Percentiles rank a stretch among this genome's conserved stretches.
Evolutionary conservation across 495 filamentous ascomycete genomes (phyloP).

Genomic region (Chaetomium tenue): DNA sequence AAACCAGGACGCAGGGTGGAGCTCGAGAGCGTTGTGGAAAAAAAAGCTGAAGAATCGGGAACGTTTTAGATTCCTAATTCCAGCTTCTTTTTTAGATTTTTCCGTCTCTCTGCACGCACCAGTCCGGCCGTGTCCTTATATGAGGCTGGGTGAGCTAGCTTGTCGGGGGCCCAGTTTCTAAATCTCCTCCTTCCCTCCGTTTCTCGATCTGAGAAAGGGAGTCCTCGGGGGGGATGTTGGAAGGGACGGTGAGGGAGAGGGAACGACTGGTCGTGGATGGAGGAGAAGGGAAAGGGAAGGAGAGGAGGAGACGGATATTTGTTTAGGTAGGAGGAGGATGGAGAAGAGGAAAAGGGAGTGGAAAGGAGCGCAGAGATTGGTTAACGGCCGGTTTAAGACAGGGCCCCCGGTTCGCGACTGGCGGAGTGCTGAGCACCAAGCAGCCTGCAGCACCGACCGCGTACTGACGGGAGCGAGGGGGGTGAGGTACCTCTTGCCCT

Average conservation of each 20-base stretch:
- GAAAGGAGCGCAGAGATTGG: slow-evolving; percentile 49
- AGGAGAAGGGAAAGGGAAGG: slow-evolving; percentile 50
- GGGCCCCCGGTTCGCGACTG: slow-evolving; percentile 36
- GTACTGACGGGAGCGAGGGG: slow-evolving; percentile 24
- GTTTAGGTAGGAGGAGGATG: slow-evolving; percentile 57
- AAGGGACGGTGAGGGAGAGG: slow-evolving; percentile 47
- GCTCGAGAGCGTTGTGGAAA: slow-evolving; percentile 4
- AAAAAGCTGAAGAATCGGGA: slow-evolving; percentile 23
- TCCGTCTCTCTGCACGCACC: slow-evolving; percentile 26
- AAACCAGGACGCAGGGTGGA: slow-evolving; percentile 22
- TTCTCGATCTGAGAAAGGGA: slow-evolving; percentile 39
- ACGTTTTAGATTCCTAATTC: slow-evolving; percentile 22
- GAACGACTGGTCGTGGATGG: slow-evolving; percentile 59
- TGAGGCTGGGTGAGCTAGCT: slow-evolving; percentile 29
- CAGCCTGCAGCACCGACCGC: slow-evolving; percentile 34
- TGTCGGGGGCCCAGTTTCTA: slow-evolving; percentile 39
- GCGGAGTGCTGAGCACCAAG: slow-evolving; percentile 33
- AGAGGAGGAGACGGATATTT: slow-evolving; percentile 55
- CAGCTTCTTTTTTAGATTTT: slow-evolving; percentile 20
- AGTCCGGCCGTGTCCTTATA: slow-evolving; percentile 35
- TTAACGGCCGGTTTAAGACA: slow-evolving; percentile 54
- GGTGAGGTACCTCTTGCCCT: slow-evolving; percentile 21
- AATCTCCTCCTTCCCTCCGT: slow-evolving; percentile 45
- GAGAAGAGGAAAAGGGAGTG: slow-evolving; percentile 55
- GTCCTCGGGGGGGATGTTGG: slow-evolving; percentile 38